These are phyloP conservation scores for Rubroboletus satanas DNA, from an alignment of 768 basidiomycete species.

Conservation along the genomic window DNA sequence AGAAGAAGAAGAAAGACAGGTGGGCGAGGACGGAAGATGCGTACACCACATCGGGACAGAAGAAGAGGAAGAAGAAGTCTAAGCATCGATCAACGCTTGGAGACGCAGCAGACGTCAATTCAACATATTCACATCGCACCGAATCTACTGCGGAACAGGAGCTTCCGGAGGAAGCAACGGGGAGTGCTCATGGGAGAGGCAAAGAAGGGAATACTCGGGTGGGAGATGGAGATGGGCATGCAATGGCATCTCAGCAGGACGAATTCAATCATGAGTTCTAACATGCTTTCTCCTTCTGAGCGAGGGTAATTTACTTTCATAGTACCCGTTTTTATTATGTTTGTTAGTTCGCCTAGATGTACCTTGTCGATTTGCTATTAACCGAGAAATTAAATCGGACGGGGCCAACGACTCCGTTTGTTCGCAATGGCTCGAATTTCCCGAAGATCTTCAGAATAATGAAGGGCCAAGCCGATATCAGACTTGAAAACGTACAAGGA, in stretches of 20 bases:
- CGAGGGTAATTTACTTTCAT: neutral
- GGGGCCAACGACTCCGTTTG: no score
- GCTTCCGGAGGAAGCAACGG: slow-evolving; percentile 66
- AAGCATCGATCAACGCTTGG: slow-evolving; percentile 42
- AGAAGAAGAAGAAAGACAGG: slow-evolving; percentile 78
- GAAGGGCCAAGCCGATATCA: no score
- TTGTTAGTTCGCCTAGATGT: slow-evolving; percentile 2
- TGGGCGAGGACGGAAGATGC: slow-evolving; percentile 88
- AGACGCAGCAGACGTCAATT: slow-evolving; percentile 29
- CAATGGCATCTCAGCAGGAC: slow-evolving; percentile 36
- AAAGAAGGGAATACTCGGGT: slow-evolving; percentile 10
- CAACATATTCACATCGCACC: slow-evolving; percentile 32
- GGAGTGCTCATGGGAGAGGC: slow-evolving; percentile 53
- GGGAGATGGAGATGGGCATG: slow-evolving; percentile 15
- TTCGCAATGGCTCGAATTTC: no score
- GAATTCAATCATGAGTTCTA: slow-evolving; percentile 68
- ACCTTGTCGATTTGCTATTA: neutral
- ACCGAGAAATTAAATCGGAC: no score
- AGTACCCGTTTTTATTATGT: slow-evolving; percentile 10
- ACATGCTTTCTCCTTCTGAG: slow-evolving; percentile 1
- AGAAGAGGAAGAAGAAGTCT: slow-evolving; percentile 65
- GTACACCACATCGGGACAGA: slow-evolving; percentile 47
- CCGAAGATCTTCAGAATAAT: no score
- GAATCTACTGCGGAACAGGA: slow-evolving; percentile 44
- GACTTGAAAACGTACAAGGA: no score